Evolutionary conservation across 176 grass and related monocot species (phyloP).

Genomic region (Oryza australiensis): DNA sequence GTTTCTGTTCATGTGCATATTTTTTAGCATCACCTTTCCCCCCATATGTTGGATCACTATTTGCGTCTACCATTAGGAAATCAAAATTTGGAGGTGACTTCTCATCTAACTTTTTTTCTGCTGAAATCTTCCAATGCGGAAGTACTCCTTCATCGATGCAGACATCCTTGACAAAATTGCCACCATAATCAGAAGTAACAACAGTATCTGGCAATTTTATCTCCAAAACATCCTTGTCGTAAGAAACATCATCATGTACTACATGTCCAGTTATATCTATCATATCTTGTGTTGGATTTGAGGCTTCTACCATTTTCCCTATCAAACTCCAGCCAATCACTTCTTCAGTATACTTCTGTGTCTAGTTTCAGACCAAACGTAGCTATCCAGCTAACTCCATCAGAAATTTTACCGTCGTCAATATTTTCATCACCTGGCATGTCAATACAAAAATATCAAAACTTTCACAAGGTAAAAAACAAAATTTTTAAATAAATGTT

Average conservation of each 20-base stretch:
- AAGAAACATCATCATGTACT: conserved; percentile 35
- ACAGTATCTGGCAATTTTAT: conserved; percentile 53
- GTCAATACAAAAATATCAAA: background rate
- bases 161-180: conserved; percentile 80
- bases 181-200: conserved; percentile 33
- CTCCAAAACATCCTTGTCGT: conserved; percentile 69
- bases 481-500: conserved; percentile 6
- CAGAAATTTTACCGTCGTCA: background rate
- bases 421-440: conserved; percentile 15
- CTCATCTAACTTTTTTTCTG: conserved; percentile 36
- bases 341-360: background rate
- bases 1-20: conserved; percentile 23
- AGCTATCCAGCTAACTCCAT: conserved; percentile 19
- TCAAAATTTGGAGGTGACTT: conserved; percentile 29
- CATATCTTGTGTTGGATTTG: conserved; percentile 31
- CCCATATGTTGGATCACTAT: conserved; percentile 14
- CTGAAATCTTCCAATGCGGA: conserved; percentile 31
- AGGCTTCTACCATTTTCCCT: conserved; percentile 48
- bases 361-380: conserved; percentile 14
- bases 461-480: background rate
- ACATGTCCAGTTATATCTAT: conserved; percentile 37
- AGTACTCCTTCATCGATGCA: conserved; percentile 59
- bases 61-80: conserved; percentile 20
- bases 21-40: conserved; percentile 25
- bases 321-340: conserved; percentile 5